Conservation (phyloP, 345 rosid genomes). For the Salix viminalis region DNA sequence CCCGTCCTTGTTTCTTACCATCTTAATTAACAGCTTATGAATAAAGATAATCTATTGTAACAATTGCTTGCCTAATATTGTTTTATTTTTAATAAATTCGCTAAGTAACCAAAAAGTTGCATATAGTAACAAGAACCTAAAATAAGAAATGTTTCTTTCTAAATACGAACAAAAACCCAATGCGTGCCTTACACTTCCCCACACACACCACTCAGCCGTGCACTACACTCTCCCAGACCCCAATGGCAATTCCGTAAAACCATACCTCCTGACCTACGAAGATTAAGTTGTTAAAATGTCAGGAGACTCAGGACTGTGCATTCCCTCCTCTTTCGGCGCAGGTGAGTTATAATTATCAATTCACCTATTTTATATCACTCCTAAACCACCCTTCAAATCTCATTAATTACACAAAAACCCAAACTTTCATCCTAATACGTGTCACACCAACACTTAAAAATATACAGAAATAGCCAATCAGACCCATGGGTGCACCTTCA, state of each 20-base stretch:
- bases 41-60: too few relatives aligned
- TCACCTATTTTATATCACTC: background rate
- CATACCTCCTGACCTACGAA: background rate
- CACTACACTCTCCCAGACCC: background rate
- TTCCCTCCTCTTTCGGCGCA: slow-evolving; percentile 8
- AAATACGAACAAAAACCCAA: background rate
- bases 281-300: background rate
- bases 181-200: background rate
- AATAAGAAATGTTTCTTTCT: background rate
- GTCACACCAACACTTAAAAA: background rate
- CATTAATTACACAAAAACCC: background rate
- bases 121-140: background rate
- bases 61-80: background rate
- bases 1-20: too few relatives aligned
- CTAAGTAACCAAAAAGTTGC: background rate
- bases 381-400: background rate
- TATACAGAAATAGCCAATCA: background rate
- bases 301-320: background rate
- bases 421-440: background rate
- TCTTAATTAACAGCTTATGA: too few relatives aligned
- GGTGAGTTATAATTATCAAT: slow-evolving; percentile 4
- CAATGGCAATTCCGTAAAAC: background rate
- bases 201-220: background rate
- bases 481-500: background rate
- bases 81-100: background rate